A percentile compares a stretch with the other conserved stretches of the same genome.
These are phyloP conservation scores for Acer yangbiense DNA, from an alignment of 345 rosid species.

Conservation along the genomic window DNA sequence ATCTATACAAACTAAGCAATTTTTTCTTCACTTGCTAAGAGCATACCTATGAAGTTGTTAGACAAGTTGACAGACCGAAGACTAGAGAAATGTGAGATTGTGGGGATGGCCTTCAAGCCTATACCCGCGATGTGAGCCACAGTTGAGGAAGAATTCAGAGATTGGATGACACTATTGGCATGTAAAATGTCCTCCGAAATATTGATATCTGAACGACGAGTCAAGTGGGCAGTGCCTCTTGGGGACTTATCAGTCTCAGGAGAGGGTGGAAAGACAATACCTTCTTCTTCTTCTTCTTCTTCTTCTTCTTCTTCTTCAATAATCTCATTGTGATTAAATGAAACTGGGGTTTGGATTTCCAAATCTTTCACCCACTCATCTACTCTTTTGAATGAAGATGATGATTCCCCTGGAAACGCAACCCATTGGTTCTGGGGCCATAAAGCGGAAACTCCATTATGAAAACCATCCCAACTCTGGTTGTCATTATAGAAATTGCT, in stretches of 20 bases:
- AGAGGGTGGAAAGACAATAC: conserved; percentile 46
- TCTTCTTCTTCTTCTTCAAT: conserved; percentile 30
- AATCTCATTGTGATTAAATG: conserved; percentile 34
- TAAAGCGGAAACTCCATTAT: conserved; percentile 39
- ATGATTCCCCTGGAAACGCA: conserved; percentile 68
- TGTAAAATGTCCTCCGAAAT: conserved; percentile 63
- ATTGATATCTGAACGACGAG: conserved; percentile 39
- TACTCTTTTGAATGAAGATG: conserved; percentile 71
- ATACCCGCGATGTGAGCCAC: conserved; percentile 79
- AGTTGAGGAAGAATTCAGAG: conserved; percentile 79
- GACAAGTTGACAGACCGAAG: conserved; percentile 84
- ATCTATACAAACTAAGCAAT: neutral
- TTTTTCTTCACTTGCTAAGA: neutral
- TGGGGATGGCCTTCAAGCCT: conserved; percentile 84
- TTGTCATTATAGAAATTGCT: conserved; percentile 13
- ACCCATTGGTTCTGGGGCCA: conserved; percentile 86
- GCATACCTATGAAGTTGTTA: conserved; percentile 79
- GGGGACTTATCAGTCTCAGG: conserved; percentile 53
- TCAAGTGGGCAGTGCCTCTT: conserved; percentile 24
- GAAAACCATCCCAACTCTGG: conserved; percentile 44
- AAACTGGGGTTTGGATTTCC: conserved; percentile 33
- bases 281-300: conserved; percentile 30
- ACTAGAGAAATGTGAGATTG: conserved; percentile 62
- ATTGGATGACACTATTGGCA: conserved; percentile 71
- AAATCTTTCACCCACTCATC: conserved; percentile 85